These are phyloP conservation scores for Globisporangium paroecandrum DNA, from an alignment of 352 stramenopile genomes.

Conservation along the genomic window DNA sequence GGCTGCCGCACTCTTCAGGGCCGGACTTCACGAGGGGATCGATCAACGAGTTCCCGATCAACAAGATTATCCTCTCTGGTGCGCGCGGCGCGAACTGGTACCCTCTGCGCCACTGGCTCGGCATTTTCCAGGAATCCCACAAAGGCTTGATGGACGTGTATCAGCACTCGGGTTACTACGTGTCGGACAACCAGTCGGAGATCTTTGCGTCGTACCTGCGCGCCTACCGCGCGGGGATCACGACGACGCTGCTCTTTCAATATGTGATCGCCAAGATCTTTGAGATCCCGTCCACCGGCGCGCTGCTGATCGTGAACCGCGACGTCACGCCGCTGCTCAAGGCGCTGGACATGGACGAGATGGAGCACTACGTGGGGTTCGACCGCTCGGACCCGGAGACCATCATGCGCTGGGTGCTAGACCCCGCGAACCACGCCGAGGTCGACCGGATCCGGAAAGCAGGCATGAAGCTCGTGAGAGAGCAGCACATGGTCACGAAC, in stretches of 20 bases:
- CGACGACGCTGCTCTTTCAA: slow-evolving; percentile 70
- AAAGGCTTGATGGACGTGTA: slow-evolving; percentile 57
- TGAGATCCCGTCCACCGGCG: slow-evolving; percentile 70
- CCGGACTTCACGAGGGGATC: slow-evolving; percentile 57
- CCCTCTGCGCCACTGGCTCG: slow-evolving; percentile 68
- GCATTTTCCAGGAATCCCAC: slow-evolving; percentile 45
- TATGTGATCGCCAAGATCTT: slow-evolving; percentile 81
- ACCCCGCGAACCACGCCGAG: slow-evolving; percentile 41
- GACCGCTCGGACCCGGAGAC: slow-evolving; percentile 48
- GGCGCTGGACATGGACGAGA: slow-evolving; percentile 48
- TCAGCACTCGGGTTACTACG: slow-evolving; percentile 52
- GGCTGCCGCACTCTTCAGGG: slow-evolving; percentile 64
- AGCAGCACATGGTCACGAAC: slow-evolving; percentile 55
- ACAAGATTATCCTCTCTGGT: slow-evolving; percentile 70
- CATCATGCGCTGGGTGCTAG: slow-evolving; percentile 46
- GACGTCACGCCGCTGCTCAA: slow-evolving; percentile 54
- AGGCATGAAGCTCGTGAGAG: slow-evolving; percentile 57
- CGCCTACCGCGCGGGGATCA: slow-evolving; percentile 68
- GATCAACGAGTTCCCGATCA: slow-evolving; percentile 69
- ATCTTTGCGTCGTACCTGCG: slow-evolving; percentile 72
- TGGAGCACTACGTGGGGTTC: slow-evolving; percentile 62
- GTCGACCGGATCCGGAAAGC: slow-evolving; percentile 58
- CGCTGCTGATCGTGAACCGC: slow-evolving; percentile 62
- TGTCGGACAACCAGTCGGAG: slow-evolving; percentile 53
- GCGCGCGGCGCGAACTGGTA: slow-evolving; percentile 53